phyloP scores from a whole-genome alignment of 1,139 yeast genomes.

The Hansenula lynferdii region DNA sequence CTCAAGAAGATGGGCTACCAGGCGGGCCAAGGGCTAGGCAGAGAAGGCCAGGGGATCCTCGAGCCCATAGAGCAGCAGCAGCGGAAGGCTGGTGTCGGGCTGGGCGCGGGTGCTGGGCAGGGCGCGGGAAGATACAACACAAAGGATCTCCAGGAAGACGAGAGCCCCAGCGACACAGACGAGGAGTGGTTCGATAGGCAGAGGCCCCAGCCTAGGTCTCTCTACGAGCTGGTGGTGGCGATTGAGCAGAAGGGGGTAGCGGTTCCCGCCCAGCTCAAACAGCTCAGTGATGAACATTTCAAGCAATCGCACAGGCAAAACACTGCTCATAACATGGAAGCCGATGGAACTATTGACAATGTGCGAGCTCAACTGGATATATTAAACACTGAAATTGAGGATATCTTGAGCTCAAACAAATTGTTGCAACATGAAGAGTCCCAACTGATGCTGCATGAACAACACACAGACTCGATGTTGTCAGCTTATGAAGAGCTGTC shows the following conservation, averaged over 20 bases:
- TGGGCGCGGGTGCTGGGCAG: conserved; percentile 54
- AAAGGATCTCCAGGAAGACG: conserved; percentile 6
- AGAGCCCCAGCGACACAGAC: too few relatives aligned
- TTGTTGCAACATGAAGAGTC: conserved; percentile 2
- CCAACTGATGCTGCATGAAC: not conserved
- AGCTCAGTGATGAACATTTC: conserved; percentile 11
- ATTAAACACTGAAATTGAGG: conserved; percentile 16
- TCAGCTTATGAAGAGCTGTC: not conserved
- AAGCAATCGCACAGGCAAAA: conserved; percentile 10
- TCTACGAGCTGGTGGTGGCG: conserved; percentile 34
- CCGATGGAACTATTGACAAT: conserved; percentile 11
- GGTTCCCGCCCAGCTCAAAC: conserved; percentile 27
- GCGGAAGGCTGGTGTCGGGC: conserved; percentile 66
- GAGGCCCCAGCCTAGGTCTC: too few relatives aligned
- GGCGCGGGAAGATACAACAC: conserved; percentile 15
- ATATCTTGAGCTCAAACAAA: conserved; percentile 6
- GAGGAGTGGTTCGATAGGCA: too few relatives aligned
- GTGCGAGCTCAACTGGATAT: conserved; percentile 21
- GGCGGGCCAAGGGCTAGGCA: conserved; percentile 81
- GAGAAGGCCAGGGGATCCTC: conserved; percentile 62
- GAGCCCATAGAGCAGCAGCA: conserved; percentile 70
- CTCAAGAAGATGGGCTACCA: conserved; percentile 84
- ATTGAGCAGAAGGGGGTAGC: conserved; percentile 31
- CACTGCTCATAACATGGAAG: conserved; percentile 8
- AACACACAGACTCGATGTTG: not conserved